These are phyloP conservation scores for Hypoxylon crocopeplum DNA, from an alignment of 495 filamentous ascomycete species.

Conservation along the genomic window DNA sequence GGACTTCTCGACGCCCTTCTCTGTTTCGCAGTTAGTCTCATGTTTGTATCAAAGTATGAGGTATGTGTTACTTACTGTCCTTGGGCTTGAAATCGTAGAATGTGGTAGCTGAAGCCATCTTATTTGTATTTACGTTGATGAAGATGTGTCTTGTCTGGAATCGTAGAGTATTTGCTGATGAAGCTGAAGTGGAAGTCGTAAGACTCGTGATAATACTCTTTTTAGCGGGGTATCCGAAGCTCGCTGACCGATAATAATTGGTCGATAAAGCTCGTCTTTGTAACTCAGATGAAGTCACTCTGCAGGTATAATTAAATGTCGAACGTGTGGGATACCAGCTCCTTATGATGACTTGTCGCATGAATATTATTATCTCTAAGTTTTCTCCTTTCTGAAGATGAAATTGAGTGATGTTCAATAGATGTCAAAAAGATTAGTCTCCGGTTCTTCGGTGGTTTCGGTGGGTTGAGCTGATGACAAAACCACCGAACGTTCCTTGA, in stretches of 20 bases:
- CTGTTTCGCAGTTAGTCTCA: conserved; percentile 50
- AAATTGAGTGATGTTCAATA: too few species aligned
- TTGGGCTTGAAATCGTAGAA: conserved; percentile 93
- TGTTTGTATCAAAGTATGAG: background rate
- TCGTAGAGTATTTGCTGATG: conserved; percentile 13
- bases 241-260: conserved; percentile 9
- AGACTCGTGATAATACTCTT: conserved; percentile 19
- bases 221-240: conserved; percentile 19
- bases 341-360: conserved; percentile 24
- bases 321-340: conserved; percentile 19
- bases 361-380: conserved; percentile 9
- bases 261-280: conserved; percentile 14
- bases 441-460: too few species aligned
- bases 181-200: conserved; percentile 8
- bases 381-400: too few species aligned
- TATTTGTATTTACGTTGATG: conserved; percentile 36
- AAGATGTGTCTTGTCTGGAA: conserved; percentile 4
- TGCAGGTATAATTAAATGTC: conserved; percentile 10
- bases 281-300: conserved; percentile 21
- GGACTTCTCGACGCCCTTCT: conserved; percentile 74
- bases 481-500: too few species aligned
- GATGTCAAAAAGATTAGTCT: too few species aligned
- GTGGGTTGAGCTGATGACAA: too few species aligned
- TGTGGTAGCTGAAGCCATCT: conserved; percentile 85
- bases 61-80: conserved; percentile 65